Conservation (phyloP, 2,329 filamentous ascomycete genomes). For the Talaromyces sp. region DNA sequence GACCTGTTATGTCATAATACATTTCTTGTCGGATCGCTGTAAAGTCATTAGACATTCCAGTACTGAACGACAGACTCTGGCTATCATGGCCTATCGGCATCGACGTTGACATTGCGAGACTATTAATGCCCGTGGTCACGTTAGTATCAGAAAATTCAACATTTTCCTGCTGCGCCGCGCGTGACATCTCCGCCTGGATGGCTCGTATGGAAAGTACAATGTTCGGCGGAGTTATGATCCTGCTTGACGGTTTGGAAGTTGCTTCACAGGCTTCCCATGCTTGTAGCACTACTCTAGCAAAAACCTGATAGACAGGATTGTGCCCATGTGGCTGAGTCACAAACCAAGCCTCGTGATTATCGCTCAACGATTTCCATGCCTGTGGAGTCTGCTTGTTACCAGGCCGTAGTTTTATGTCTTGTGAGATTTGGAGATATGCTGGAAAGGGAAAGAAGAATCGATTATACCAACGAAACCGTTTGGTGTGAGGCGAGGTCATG, state of each 20-base stretch:
- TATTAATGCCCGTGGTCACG: not conserved
- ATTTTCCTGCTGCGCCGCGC: not conserved
- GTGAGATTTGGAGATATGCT: slow-evolving; percentile 46
- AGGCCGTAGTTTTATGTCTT: slow-evolving; percentile 43
- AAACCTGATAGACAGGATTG: slow-evolving; percentile 28
- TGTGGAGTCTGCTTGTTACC: slow-evolving; percentile 21
- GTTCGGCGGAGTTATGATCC: slow-evolving; percentile 23
- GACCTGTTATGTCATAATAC: not conserved
- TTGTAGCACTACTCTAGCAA: slow-evolving; percentile 39
- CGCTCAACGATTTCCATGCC: slow-evolving; percentile 46
- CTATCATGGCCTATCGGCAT: not conserved
- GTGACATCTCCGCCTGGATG: slow-evolving; percentile 20
- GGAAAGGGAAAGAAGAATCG: slow-evolving; percentile 48
- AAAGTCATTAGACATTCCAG: not conserved
- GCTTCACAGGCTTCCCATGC: slow-evolving; percentile 39
- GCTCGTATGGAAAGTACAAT: slow-evolving; percentile 32
- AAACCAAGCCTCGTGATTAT: slow-evolving; percentile 43
- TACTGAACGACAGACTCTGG: not conserved
- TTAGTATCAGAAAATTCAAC: not conserved
- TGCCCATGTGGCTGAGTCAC: slow-evolving; percentile 1
- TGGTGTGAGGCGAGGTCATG: slow-evolving; percentile 40
- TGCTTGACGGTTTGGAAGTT: not conserved
- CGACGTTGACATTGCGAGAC: not conserved
- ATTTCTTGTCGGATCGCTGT: not conserved
- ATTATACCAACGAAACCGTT: slow-evolving; percentile 43